Evolutionary conservation across 768 basidiomycete genomes (phyloP), one percentile per base, ranked within the genome.

Genomic region (Tremella mesenterica): DNA sequence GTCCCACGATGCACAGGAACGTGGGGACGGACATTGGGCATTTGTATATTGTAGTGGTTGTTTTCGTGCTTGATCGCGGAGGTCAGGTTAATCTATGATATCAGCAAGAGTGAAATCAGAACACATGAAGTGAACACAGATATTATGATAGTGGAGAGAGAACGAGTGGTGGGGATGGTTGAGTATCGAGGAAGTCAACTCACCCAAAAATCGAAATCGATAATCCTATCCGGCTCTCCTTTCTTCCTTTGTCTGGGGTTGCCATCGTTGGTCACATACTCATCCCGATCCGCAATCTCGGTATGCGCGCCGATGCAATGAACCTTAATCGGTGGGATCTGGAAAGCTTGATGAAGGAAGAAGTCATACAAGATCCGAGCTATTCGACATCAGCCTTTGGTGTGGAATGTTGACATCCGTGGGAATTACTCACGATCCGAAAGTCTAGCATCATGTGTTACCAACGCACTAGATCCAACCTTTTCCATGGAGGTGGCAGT

Each of bases 301-400:
- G 77, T 69, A 65, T 88, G 85, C 4, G 78, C 77, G 0, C 82
- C 57, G 2, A 28, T 16, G 27, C 57, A 58, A 18, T 44, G 50
- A 14, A 67, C 26, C 43, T 56, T 54, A 44, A 67, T 21, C n/a
- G 45, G 44, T 3, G 68, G 63, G 0, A 50, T 54, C 7, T 34
- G 44, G 18, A 59, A 67, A 1, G 82, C 77, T 48, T 83, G 81
- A 3, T 77, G 76, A 21, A 85, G 78, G 16, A 88, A 74, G 70
- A 86, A 88, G 52, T 84, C 80, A 67, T 85, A 86, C 21, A 87
- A 77, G 0, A 83, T 82, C 62, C 84, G 83, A 41, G 84, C 83
- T 84, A 53, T 20, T 1, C 6, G 44, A 48, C 18, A 58, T 48
- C 6, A 31, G 18, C 45, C 20, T 23, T 3, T 8, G 30, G 36